Evolutionary conservation across 139 green algal genomes (phyloP).

Genomic region (Medakamo hakoo): DNA sequence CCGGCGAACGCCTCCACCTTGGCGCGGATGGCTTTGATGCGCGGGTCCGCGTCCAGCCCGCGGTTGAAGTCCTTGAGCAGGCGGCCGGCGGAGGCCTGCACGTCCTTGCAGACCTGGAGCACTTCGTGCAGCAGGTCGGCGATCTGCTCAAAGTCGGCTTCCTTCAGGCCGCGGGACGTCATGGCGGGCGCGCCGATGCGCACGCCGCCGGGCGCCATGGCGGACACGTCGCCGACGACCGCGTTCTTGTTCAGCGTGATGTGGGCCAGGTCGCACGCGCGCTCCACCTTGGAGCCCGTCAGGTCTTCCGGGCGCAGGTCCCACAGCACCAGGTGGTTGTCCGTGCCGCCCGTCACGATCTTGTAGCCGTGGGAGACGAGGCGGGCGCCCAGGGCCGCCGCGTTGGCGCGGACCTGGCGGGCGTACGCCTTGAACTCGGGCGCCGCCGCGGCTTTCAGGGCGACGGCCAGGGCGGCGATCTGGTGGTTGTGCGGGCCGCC

Average conservation of each 20-base stretch:
- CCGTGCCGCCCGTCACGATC: constrained; percentile 66
- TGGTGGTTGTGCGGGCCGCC: constrained; percentile 83
- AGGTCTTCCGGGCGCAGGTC: constrained; percentile 62
- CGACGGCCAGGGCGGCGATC: constrained; percentile 65
- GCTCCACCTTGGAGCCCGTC: constrained; percentile 75
- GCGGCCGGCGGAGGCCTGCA: constrained; percentile 66
- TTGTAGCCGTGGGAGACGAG: constrained; percentile 55
- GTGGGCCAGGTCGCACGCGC: constrained; percentile 61
- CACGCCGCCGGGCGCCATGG: constrained; percentile 60
- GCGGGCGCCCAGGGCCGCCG: constrained; percentile 32
- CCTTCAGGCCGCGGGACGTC: constrained; percentile 51
- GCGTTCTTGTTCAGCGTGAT: constrained; percentile 90
- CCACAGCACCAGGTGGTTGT: constrained; percentile 82
- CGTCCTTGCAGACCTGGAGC: constrained; percentile 45
- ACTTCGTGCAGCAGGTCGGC: constrained; percentile 52
- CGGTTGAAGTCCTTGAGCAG: constrained; percentile 71
- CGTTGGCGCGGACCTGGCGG: constrained; percentile 49
- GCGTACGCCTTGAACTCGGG: constrained; percentile 44
- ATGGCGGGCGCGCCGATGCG: constrained; percentile 72
- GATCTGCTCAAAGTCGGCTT: constrained; percentile 53
- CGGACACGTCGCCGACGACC: constrained; percentile 64
- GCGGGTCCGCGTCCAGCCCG: constrained; percentile 17
- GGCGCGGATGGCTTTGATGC: constrained; percentile 18
- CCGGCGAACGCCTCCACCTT: constrained; percentile 31
- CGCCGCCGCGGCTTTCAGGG: constrained; percentile 48